These are phyloP conservation scores for Helicostylum pulchrum DNA, from an alignment of 192 early-diverging fungal species.

Conservation along the genomic window DNA sequence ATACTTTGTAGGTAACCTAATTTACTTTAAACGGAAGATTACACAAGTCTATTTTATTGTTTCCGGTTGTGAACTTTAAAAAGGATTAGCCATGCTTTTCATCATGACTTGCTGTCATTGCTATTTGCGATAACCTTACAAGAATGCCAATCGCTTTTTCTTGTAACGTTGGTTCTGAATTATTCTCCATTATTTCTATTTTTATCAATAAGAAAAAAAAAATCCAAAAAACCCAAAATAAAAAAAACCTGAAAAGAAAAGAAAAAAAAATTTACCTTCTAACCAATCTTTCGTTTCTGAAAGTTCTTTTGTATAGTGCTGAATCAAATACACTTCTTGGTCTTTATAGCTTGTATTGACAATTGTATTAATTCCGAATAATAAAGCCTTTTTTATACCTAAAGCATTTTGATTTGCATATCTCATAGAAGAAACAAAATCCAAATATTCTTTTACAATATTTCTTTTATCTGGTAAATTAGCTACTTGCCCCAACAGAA, in stretches of 20 bases:
- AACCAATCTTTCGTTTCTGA: constrained; percentile 25
- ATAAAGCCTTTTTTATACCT: constrained; percentile 6
- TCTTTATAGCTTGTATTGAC: constrained; percentile 20
- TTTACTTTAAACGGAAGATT: constrained; percentile 6
- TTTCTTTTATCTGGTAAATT: constrained; percentile 21
- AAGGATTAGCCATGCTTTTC: constrained; percentile 10
- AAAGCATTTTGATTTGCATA: constrained; percentile 2
- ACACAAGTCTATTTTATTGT: constrained; percentile 2
- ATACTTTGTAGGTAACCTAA: not conserved
- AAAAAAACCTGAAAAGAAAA: not conserved
- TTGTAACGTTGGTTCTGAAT: not conserved
- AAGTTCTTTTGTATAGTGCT: constrained; percentile 16
- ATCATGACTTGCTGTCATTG: not conserved
- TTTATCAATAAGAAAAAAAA: not conserved
- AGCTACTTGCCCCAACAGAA: constrained; percentile 13
- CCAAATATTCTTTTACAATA: constrained; percentile 30
- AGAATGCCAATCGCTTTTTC: not conserved
- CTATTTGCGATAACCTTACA: not conserved
- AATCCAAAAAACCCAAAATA: not conserved
- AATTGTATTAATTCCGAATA: constrained; percentile 24
- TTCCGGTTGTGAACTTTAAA: not conserved
- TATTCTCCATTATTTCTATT: not conserved
- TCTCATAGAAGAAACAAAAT: constrained; percentile 19
- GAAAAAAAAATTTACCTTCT: constrained; percentile 10
- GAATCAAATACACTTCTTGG: constrained; percentile 7